A percentile compares a stretch with the other conserved stretches of the same genome.
Conservation (phyloP, 83 land plant species). For the Picea mariana region DNA sequence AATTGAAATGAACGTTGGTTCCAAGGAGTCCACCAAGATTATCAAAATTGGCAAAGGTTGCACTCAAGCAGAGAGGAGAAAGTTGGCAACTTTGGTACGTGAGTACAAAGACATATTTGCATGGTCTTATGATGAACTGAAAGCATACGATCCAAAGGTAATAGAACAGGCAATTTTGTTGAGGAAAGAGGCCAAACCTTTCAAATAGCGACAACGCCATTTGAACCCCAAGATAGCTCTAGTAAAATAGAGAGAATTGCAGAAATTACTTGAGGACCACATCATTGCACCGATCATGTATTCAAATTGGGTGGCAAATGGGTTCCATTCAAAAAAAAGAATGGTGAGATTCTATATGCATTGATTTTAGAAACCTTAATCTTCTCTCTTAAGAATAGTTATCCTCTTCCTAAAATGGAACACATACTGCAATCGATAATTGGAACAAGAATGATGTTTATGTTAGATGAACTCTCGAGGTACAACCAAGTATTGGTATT, state of each 20-base stretch:
- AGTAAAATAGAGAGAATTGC: background rate
- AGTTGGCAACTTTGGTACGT: no score
- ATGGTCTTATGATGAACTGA: no score
- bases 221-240: background rate
- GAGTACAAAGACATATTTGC: no score
- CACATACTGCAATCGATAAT: background rate
- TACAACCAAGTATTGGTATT: background rate
- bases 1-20: no score
- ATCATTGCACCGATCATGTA: background rate
- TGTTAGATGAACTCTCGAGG: background rate
- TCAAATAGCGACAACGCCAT: background rate
- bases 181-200: no score
- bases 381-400: background rate
- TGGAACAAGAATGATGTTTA: background rate
- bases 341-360: background rate
- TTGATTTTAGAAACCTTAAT: background rate
- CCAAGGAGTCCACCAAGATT: no score
- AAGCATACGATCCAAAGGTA: no score
- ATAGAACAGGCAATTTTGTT: background rate
- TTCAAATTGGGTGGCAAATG: background rate
- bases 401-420: background rate
- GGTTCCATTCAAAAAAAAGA: background rate
- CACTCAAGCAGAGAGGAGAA: no score
- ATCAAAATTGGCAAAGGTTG: no score
- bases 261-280: background rate